These are phyloP conservation scores for California macrophylla DNA, from an alignment of 441 rosid species.

Conservation along the genomic window DNA sequence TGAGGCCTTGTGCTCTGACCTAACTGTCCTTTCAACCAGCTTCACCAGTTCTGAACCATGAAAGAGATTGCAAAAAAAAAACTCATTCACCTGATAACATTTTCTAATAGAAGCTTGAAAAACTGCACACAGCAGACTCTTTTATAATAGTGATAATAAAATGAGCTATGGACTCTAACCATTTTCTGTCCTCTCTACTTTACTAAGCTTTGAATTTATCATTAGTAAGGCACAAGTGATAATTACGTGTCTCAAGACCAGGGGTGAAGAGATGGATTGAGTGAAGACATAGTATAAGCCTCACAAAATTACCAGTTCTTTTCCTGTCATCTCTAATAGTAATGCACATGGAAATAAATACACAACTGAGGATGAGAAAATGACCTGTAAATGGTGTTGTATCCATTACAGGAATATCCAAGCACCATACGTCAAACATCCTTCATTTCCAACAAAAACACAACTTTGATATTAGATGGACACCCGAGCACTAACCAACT, in stretches of 20 bases:
- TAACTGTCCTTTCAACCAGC: slow-evolving; percentile 55
- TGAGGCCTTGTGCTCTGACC: slow-evolving; percentile 34
- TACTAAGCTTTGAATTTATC: neutral
- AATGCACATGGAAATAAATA: neutral
- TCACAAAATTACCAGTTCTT: neutral
- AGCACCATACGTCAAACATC: slow-evolving; percentile 77
- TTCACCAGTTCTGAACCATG: slow-evolving; percentile 46
- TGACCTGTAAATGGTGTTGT: slow-evolving; percentile 63
- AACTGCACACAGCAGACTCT: neutral
- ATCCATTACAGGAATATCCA: slow-evolving; percentile 77
- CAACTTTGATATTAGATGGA: slow-evolving; percentile 4
- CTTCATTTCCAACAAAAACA: slow-evolving; percentile 27
- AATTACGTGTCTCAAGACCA: neutral
- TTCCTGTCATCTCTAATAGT: slow-evolving; percentile 1
- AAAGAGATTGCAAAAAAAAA: neutral
- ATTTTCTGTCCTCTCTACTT: neutral
- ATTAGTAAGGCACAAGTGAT: neutral
- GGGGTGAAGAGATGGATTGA: neutral
- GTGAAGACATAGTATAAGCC: neutral
- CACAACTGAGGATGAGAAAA: neutral
- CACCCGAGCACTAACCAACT: neutral
- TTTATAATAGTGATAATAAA: neutral
- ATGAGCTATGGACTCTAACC: neutral
- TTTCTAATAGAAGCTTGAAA: neutral
- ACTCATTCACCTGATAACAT: neutral